These are phyloP conservation scores for Emergomyces pasteurianus DNA, from an alignment of 2,329 filamentous ascomycete species.

Conservation along the genomic window DNA sequence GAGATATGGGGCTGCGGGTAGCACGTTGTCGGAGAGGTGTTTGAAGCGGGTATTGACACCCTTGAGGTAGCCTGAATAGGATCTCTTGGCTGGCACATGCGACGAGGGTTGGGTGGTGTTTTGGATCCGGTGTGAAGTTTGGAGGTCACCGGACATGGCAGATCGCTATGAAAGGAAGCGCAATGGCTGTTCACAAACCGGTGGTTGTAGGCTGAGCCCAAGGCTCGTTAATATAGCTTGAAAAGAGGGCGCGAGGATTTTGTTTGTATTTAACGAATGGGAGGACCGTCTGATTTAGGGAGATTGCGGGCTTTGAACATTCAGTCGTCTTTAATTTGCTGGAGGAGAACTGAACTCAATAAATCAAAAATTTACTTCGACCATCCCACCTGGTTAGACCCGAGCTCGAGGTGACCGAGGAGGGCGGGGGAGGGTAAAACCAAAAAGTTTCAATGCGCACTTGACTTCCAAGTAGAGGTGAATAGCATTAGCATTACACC, in stretches of 20 bases:
- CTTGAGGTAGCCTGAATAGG: constrained; percentile 10
- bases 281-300: neutral
- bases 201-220: neutral
- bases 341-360: neutral
- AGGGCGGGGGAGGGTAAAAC: neutral
- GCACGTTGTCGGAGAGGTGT: constrained; percentile 29
- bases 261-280: neutral
- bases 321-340: neutral
- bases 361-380: neutral
- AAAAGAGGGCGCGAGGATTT: neutral
- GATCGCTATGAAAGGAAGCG: constrained; percentile 1
- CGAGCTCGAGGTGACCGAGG: neutral
- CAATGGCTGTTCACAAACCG: neutral
- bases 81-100: constrained; percentile 8
- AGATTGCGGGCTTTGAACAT: neutral
- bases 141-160: constrained; percentile 12
- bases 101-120: constrained; percentile 3
- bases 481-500: neutral
- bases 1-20: constrained; percentile 35
- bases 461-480: neutral
- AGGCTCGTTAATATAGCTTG: neutral
- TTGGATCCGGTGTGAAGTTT: constrained; percentile 4
- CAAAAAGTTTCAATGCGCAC: neutral
- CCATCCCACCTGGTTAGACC: neutral
- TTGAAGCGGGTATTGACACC: constrained; percentile 26